Evolutionary conservation across 805 yeast genomes (phyloP).

Genomic region (Candida dajiaensis): DNA sequence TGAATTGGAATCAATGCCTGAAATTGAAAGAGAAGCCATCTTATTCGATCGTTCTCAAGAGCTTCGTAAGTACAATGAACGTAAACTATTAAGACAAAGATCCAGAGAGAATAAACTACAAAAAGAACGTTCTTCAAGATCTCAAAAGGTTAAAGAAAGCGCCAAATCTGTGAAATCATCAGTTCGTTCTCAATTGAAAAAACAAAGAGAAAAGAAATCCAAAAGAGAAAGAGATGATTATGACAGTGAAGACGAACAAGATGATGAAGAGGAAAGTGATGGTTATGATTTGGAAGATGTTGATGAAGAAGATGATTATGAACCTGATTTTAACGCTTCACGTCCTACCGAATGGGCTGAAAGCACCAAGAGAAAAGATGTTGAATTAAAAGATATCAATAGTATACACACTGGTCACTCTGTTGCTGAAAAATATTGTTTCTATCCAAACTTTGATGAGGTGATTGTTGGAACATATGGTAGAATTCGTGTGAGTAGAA

Average conservation of each 20-base stretch:
- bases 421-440: conserved; percentile 67
- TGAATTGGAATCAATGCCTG: conserved; percentile 65
- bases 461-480: conserved; percentile 72
- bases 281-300: conserved; percentile 33
- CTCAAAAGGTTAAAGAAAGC: conserved; percentile 23
- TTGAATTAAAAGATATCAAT: conserved; percentile 62
- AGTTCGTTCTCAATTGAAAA: conserved; percentile 66
- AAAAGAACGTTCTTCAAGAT: conserved; percentile 31
- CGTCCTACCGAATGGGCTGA: conserved; percentile 43
- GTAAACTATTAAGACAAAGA: conserved; percentile 77
- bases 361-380: conserved; percentile 35
- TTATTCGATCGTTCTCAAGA: conserved; percentile 91
- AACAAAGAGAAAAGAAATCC: conserved; percentile 63
- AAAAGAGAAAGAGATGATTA: conserved; percentile 25
- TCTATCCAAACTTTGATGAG: conserved; percentile 74
- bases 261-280: conserved; percentile 32
- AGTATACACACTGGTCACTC: conserved; percentile 72
- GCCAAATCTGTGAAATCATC: conserved; percentile 36
- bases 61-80: conserved; percentile 82
- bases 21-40: conserved; percentile 85
- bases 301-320: conserved; percentile 38
- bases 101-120: conserved; percentile 48
- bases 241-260: conserved; percentile 41
- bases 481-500: conserved; percentile 66
- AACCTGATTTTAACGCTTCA: conserved; percentile 36